These are phyloP conservation scores for Hyphopichia pseudoburtonii DNA, from an alignment of 1,139 yeast genomes.

Conservation along the genomic window DNA sequence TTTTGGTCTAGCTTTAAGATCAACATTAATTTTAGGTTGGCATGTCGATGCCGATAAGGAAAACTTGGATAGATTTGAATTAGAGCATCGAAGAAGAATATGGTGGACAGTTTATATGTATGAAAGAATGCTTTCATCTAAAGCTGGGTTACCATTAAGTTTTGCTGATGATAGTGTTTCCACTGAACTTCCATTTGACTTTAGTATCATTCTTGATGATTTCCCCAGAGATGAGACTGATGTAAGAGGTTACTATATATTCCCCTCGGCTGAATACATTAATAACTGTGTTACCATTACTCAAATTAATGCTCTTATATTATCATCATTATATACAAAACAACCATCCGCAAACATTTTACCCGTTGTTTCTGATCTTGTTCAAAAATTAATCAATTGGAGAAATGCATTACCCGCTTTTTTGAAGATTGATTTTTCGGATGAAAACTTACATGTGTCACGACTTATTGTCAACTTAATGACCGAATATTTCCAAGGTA, in stretches of 20 bases:
- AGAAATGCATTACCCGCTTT: conserved; percentile 63
- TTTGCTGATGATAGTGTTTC: conserved; percentile 78
- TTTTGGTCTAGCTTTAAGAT: conserved; percentile 75
- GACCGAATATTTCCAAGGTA: conserved; percentile 86
- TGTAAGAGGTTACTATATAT: conserved; percentile 58
- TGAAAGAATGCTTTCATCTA: conserved; percentile 81
- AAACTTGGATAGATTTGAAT: conserved; percentile 57
- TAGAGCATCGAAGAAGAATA: conserved; percentile 77
- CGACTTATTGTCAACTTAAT: conserved; percentile 73
- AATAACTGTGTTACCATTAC: conserved; percentile 79
- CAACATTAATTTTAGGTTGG: conserved; percentile 75
- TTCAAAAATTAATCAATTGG: conserved; percentile 71
- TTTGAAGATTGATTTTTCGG: conserved; percentile 62
- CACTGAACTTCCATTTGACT: conserved; percentile 73
- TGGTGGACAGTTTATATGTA: conserved; percentile 95
- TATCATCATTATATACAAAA: conserved; percentile 71
- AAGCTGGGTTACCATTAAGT: conserved; percentile 80
- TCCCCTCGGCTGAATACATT: conserved; percentile 79
- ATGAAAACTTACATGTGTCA: conserved; percentile 55
- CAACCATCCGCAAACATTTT: conserved; percentile 74
- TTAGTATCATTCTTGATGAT: conserved; percentile 56
- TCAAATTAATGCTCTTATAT: conserved; percentile 73
- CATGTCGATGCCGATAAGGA: conserved; percentile 82
- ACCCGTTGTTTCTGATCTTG: conserved; percentile 71
- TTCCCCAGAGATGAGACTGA: conserved; percentile 53